Percentiles rank a stretch among this genome's conserved stretches.
These are phyloP conservation scores for Ambrosia trifida DNA, from an alignment of 129 eudicot species.

Conservation along the genomic window DNA sequence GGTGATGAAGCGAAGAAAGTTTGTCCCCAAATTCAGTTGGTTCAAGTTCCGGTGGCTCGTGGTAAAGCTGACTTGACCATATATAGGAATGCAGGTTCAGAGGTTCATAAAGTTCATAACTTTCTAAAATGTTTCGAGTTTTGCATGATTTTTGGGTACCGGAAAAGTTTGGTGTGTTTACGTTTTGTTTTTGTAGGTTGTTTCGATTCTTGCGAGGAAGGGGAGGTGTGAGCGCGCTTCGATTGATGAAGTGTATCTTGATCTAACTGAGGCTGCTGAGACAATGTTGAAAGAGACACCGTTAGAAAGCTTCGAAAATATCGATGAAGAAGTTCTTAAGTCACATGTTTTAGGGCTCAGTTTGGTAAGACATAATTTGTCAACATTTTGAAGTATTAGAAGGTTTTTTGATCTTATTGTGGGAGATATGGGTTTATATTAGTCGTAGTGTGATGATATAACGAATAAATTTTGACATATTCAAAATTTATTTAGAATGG, in stretches of 20 bases:
- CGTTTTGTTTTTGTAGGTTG: constrained; percentile 59
- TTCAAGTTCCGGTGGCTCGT: constrained; percentile 89
- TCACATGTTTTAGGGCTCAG: constrained; percentile 79
- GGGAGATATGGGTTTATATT: constrained; percentile 6
- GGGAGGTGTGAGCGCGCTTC: constrained; percentile 99
- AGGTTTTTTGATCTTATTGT: neutral
- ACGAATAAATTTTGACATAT: neutral
- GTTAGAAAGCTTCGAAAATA: constrained; percentile 53
- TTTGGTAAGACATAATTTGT: constrained; percentile 39
- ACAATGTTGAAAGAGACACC: constrained; percentile 75
- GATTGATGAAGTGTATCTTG: constrained; percentile 96
- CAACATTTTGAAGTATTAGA: neutral
- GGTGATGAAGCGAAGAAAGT: constrained; percentile 90
- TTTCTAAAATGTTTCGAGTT: neutral
- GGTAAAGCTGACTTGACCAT: constrained; percentile 90
- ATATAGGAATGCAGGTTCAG: constrained; percentile 95
- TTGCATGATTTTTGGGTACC: neutral
- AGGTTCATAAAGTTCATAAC: constrained; percentile 46
- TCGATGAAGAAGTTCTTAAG: constrained; percentile 74
- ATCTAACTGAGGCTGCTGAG: constrained; percentile 90
- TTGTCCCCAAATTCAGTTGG: constrained; percentile 87
- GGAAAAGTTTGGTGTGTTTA: neutral
- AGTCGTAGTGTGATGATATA: neutral
- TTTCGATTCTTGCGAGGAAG: constrained; percentile 78
- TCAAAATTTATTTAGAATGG: constrained; percentile 39